Base-by-base conservation (phyloP, 2,329 filamentous ascomycete genomes). In the Fusarium fracticaudum region DNA sequence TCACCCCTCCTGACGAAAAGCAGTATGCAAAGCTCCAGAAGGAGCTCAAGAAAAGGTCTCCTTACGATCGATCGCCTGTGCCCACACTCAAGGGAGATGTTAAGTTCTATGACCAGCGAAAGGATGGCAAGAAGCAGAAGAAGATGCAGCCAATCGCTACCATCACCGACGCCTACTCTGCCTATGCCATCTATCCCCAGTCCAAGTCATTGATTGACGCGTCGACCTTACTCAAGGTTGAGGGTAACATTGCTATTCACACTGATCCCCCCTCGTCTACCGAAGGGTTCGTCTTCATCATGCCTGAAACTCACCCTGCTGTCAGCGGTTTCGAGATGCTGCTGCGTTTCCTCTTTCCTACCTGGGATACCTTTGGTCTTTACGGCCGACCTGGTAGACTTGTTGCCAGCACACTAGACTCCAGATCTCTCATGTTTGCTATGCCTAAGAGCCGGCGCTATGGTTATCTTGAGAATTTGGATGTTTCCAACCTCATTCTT, bases 251-350 rank as follows among this genome's bases (percentile, higher is more conserved):
- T 69, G 95, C 93, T 0, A 94, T 98, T 44, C 95, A 98, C 83
- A 92, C 92, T 1, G 89, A 91, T 18, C 91, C 93, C 14, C 91
- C 94, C 31, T 92, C 92, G 0, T 91, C 91, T 6, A 93, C 93
- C 0, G 96, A 99, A 81, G 96, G 96, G 0, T 98, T 98, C 78
- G 94, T 99, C 9, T 99, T 99, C 79, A 92, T 98, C 76, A 98
- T 99, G 95, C 96, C 96, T 8, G 96, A 99, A 82, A 90, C 93
- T 3, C 94, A 94, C 78, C 92, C 96, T n/a, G 95, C 94, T 24
- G 93, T 99, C 18, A 93, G 91, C 62, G 96, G 96, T 1, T 98
- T 98, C 76, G 96, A 98, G 82, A 98, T 97, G 87, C 92, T 99
- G 87, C 87, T 99, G 40, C 91, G 94, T 51, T 98, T 94, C 84